Base-by-base conservation (phyloP, 106 monocot species). In the Cymbidium sinense region DNA sequence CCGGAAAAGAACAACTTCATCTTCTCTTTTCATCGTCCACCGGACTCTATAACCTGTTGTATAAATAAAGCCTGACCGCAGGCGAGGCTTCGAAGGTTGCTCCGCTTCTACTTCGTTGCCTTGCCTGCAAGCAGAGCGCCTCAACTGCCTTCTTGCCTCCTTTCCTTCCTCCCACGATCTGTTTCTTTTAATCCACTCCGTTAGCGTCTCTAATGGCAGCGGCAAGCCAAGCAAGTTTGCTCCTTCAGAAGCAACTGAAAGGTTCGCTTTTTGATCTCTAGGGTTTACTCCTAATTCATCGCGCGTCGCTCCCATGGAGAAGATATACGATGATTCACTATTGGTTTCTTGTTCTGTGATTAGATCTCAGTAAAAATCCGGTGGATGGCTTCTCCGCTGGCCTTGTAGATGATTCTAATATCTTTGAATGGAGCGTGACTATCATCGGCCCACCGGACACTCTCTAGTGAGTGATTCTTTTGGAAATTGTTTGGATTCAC, bases 361-460 rank as follows among this genome's bases (percentile, higher is more conserved):
- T 75, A 92, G 92, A 92, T 89, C 89, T 92, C 17, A 78, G 70
- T 20, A 89, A 81, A 81, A 77, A 89, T 70, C 92, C 92, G 20
- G 89, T 92, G 72, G 89, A 89, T 51, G 92, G 92, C 2, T 92
- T 92, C 84, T 92, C 92, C 18, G 92, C 92, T 39, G 89, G 92
- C 23, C 76, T 92, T 28, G 89, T 89, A 18, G 87, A 86, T 47
- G 92, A 92, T 64, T 81, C 75, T 83, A 89, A 92, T 74, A 77
- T 92, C 39, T 92, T 92, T 71, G 89, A 89, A 81, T 92, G 92
- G 92, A 84, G 79, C 81, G 92, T 92, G 41, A 92, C 92, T 12
- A 87, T 92, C 77, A 92, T 92, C 74, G 92, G 89, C 6, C 92
- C 92, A 12, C 89, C 92, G 5, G 92, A 92, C 62, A 92, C 92